A percentile compares a stretch with the other conserved stretches of the same genome.
phyloP scores from a whole-genome alignment of 2,329 filamentous ascomycete species.

The Colletotrichum kahawae region DNA sequence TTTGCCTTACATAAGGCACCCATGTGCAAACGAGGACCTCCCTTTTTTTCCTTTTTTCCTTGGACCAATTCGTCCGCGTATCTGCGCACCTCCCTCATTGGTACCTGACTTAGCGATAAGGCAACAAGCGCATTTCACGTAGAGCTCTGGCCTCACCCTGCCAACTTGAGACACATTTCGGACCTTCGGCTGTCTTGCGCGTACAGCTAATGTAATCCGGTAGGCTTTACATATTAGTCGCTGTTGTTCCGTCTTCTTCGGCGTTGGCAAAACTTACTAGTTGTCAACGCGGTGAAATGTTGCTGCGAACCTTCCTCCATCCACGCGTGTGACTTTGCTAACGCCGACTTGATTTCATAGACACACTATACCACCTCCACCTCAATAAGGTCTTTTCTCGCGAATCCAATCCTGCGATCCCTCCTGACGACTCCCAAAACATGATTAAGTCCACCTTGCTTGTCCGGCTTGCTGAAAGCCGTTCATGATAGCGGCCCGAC shows the following conservation, averaged over 20 bases:
- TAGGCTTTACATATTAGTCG: background rate
- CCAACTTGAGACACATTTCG: background rate
- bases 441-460: background rate
- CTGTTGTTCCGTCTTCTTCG: background rate
- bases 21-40: background rate
- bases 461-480: background rate
- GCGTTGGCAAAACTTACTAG: background rate
- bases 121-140: background rate
- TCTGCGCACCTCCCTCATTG: background rate
- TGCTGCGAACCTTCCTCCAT: background rate
- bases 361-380: background rate
- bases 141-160: background rate
- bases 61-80: background rate
- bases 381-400: background rate
- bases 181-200: background rate
- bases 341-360: background rate
- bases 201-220: background rate
- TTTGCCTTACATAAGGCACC: background rate
- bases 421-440: background rate
- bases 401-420: background rate
- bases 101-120: background rate
- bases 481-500: background rate
- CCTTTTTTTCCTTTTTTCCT: background rate
- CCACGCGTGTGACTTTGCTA: background rate
- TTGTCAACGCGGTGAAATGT: too few species aligned